Evolutionary conservation across 2,329 filamentous ascomycete species (phyloP), one percentile per base, ranked within the genome.

Genomic region (Pseudogymnoascus sp.): DNA sequence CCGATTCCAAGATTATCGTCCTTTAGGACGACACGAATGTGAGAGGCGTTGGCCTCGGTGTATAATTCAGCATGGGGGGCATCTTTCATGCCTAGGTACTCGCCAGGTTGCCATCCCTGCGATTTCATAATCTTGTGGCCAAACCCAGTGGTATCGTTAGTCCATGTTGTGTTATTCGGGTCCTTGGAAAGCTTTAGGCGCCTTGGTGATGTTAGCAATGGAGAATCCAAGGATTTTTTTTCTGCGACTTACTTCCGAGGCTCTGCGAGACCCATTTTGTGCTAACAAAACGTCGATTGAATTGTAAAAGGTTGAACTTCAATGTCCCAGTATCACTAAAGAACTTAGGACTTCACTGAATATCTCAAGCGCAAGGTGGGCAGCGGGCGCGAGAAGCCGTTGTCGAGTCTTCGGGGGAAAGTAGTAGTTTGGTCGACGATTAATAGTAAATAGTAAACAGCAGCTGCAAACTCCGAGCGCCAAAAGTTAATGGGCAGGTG

Each of bases 81-180:
- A 72, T 92, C 81, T 69, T 88, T 82, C 3, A 88, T 89, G 61
- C 94, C 94, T 21, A 99, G 84, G 61, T 85, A 90, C 67, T 88
- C 82, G 36, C 94, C 94, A 0, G 92, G 91, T 65, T 87, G 83
- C 94, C 94, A 99, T 66, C 94, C 94, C 71, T 97, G 92, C 13
- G 88, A 81, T 59, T 87, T 85, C 71, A 99, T 86, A 68, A 97
- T 93, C 72, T 87, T 90, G 74, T 96, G 92, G 68, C 94, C 94
- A 74, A 94, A 97, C 61, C 86, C 87, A 62, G 83, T 83, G 66
- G 88, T 90, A 73, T 92, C 88, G 70, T 88, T 87, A 62, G 88
- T 87, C 94, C 94, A 99, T 81, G 84, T 86, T 58, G 91, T 96
- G 75, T 97, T 99, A 78, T 97, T 97, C 6, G 94, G 94, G 76